These are phyloP conservation scores for Rhynchosporium graminicola DNA, from an alignment of 2,329 filamentous ascomycete genomes.

Conservation along the genomic window DNA sequence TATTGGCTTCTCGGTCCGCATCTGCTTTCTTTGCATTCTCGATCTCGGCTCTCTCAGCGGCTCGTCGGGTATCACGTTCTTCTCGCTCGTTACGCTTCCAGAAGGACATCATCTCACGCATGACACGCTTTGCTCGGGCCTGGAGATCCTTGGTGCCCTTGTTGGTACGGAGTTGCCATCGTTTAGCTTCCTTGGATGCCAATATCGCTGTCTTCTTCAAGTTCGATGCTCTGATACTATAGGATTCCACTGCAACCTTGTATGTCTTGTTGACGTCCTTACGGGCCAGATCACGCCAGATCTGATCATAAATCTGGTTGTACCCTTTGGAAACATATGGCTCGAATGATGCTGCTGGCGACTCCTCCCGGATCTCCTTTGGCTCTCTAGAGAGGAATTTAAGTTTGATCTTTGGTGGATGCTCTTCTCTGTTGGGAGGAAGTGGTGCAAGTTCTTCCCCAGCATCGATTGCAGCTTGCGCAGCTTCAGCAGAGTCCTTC, in stretches of 20 bases:
- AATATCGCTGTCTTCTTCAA: conserved; percentile 96
- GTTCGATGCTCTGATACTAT: conserved; percentile 88
- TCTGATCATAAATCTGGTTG: conserved; percentile 96
- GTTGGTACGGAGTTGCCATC: conserved; percentile 97
- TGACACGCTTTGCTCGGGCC: conserved; percentile 92
- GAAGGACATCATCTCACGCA: conserved; percentile 99
- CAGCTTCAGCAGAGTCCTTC: conserved; percentile 80
- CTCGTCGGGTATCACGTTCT: conserved; percentile 89
- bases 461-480: conserved; percentile 79
- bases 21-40: conserved; percentile 97
- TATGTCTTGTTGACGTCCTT: conserved; percentile 93
- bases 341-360: conserved; percentile 40
- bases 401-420: conserved; percentile 58
- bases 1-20: conserved; percentile 93
- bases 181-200: conserved; percentile 93
- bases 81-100: conserved; percentile 99
- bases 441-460: conserved; percentile 68
- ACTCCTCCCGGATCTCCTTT: conserved; percentile 48
- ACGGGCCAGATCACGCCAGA: conserved; percentile 90
- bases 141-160: conserved; percentile 98
- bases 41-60: conserved; percentile 92
- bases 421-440: conserved; percentile 43
- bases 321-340: conserved; percentile 85
- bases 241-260: conserved; percentile 82
- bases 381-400: conserved; percentile 53